Evolutionary conservation across 2,329 filamentous ascomycete species (phyloP), one percentile per base, ranked within the genome.

Genomic region (Penicillium frequentans): DNA sequence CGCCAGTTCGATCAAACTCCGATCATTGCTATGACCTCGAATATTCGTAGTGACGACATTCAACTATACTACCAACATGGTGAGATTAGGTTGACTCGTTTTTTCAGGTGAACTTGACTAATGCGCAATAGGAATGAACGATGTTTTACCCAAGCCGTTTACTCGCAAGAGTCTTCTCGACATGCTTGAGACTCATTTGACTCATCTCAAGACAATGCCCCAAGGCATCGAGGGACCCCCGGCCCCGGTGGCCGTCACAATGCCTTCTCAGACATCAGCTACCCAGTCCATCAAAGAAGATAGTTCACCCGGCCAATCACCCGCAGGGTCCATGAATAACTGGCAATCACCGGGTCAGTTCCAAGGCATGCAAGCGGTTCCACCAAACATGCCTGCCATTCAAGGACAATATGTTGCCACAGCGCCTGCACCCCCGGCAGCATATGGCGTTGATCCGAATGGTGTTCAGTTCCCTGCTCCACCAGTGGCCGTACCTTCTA

Each of bases 21-120:
- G 0, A 96, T 99, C 67, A 91, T 99, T 57, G 95, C 95, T 47
- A 98, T 99, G 95, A 99, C 95, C 3, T 97, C 93, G 3, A 99
- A 98, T 71, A 98, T 99, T 63, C 86, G 95, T 63, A 93, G 91
- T 59, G 93, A 97, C 68, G 95, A 99, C 72, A 96, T 98, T 60
- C 90, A 93, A 53, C 93, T 96, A 78, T 99, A 99, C 73, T 98
- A 97, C 78, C 88, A 93, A 68, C 93, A 96, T 77, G 95, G 93
- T 95, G 83, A 80, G 35, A 27, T 24, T 21, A 26, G 21, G 4
- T 26, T 35, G 8, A 39, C 9, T 6, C 24, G 42, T 50, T 31
- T 13, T 35, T 39, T 10, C 13, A 11, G n/a, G 24, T 29, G 19
- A 43, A 19, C 26, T 13, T n/a, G 19, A 24, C 55, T 57, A 50